Evolutionary conservation across 345 rosid species (phyloP), one percentile per base, ranked within the genome.

Genomic region (Citrus unshiu): DNA sequence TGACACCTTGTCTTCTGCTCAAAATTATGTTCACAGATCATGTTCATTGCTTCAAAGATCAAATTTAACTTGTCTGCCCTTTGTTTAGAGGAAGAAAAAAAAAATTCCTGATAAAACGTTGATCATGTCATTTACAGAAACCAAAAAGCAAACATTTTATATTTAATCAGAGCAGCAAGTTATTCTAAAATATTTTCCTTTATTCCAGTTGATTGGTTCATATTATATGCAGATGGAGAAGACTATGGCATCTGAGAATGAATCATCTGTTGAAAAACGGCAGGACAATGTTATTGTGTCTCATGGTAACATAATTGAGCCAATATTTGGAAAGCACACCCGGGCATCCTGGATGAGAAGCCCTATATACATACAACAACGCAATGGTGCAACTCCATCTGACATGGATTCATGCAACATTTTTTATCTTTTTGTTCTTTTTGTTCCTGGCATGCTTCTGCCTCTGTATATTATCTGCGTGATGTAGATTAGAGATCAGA

Each of bases 211-310:
- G 72, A 54, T 72, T 14, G 67, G 8, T 78, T 68, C 73, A 37
- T 68, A 72, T 37, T 59, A 14, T 77, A 6, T 81, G 77, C 86
- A 84, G 80, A 76, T 32, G 16, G 81, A 85, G 80, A 72, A 85
- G 73, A 63, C 62, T 29, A 66, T 2, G 40, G 24, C 29, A 18
- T 34, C 70, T 51, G 85, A 83, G 70, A 77, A 86, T 65, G 89
- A 77, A 58, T 60, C 54, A 30, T 49, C 80, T 60, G 58, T 6
- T 29, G 81, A 72, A 75, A 79, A 83, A 65, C 56, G 7, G 37
- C 35, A 83, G 77, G 24, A 83, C 73, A 60, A 39, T 39, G 88
- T 86, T 59, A 79, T 79, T 6, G 67, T 90, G 32, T 83, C 87
- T 0, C 49, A 43, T 10, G 0, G 49, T 10, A 43, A 43, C 14